Evolutionary conservation across 148 eudicot genomes (phyloP).

Genomic region (Cornus kousa): DNA sequence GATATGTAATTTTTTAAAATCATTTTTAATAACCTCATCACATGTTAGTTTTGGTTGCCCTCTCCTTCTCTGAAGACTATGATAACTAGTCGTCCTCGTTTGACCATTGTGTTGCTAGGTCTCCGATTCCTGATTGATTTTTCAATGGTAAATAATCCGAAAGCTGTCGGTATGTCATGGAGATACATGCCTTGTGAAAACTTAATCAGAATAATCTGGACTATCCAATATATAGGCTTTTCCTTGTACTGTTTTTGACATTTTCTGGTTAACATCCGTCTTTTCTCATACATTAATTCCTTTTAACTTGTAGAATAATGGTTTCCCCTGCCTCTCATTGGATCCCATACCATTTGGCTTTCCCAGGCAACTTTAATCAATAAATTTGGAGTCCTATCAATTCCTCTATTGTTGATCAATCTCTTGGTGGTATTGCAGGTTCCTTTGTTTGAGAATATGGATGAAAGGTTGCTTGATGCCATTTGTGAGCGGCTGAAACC

Average conservation of each 20-base stretch:
- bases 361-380: not conserved
- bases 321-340: not conserved
- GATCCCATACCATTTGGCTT: not conserved
- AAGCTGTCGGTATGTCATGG: not conserved
- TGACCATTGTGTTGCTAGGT: no score
- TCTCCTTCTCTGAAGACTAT: no score
- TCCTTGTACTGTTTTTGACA: not conserved
- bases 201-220: not conserved
- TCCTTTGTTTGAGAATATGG: conserved; percentile 95
- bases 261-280: no score
- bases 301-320: not conserved
- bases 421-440: conserved; percentile 46
- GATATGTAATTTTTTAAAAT: no score
- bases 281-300: not conserved
- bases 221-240: not conserved
- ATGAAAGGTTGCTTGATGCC: conserved; percentile 88
- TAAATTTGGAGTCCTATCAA: not conserved
- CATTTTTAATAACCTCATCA: no score
- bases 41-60: no score
- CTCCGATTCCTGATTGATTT: not conserved
- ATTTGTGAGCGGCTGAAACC: conserved; percentile 94
- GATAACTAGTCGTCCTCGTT: no score
- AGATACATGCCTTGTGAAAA: not conserved
- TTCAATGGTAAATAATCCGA: not conserved
- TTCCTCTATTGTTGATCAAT: not conserved